phyloP scores from a whole-genome alignment of 345 rosid species.

The Erodium maritimum region DNA sequence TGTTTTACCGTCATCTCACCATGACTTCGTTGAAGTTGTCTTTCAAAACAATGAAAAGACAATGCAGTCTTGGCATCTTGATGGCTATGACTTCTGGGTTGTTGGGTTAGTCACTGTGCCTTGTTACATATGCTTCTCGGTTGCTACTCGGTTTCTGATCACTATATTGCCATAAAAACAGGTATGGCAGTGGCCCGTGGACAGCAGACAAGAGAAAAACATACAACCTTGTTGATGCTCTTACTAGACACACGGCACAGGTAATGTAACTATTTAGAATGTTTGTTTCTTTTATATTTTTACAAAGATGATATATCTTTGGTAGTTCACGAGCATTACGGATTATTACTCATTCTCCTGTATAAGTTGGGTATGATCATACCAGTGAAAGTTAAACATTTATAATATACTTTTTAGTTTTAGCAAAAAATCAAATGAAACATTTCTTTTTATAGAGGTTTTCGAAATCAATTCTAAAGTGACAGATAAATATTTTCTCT shows the following conservation, averaged over 20 bases:
- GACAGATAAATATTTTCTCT: not conserved
- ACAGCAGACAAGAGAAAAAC: slow-evolving; percentile 32
- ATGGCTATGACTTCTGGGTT: slow-evolving; percentile 91
- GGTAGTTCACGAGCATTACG: too few species aligned
- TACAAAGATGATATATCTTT: too few species aligned
- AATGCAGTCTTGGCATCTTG: slow-evolving; percentile 91
- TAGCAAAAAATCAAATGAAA: too few species aligned
- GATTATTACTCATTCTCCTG: not conserved
- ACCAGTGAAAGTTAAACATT: too few species aligned
- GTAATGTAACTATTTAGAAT: slow-evolving; percentile 32
- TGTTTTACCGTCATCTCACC: slow-evolving; percentile 42
- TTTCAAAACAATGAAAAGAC: slow-evolving; percentile 61
- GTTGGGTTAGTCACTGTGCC: slow-evolving; percentile 48
- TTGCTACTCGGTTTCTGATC: slow-evolving; percentile 7
- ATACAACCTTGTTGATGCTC: slow-evolving; percentile 66
- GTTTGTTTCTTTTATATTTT: not conserved
- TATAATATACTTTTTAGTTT: too few species aligned
- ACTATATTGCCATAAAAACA: slow-evolving; percentile 14
- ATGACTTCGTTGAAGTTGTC: slow-evolving; percentile 60
- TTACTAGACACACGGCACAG: slow-evolving; percentile 82
- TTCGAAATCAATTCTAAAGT: not conserved
- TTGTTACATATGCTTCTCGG: not conserved
- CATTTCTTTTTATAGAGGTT: too few species aligned
- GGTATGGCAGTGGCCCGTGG: slow-evolving; percentile 78
- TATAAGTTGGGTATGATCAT: too few species aligned